These are phyloP conservation scores for Triglochin maritima DNA, from an alignment of 106 monocot species.

Conservation along the genomic window DNA sequence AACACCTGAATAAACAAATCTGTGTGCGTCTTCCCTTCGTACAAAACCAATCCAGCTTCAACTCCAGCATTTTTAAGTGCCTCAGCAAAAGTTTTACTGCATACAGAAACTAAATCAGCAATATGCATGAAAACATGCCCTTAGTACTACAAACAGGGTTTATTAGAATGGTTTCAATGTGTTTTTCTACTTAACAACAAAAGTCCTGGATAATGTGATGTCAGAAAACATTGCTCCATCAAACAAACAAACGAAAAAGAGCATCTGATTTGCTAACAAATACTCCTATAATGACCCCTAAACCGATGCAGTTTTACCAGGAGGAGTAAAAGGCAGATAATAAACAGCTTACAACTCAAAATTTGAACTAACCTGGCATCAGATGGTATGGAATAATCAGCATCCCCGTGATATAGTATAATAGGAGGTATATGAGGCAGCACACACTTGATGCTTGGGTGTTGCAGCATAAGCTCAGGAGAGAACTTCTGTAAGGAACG, in stretches of 20 bases:
- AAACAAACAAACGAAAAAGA: background rate
- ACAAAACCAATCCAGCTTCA: constrained; percentile 11
- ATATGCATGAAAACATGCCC: background rate
- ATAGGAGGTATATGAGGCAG: constrained; percentile 50
- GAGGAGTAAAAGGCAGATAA: no score
- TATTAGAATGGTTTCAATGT: background rate
- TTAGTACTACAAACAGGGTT: background rate
- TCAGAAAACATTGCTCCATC: background rate
- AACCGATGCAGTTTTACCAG: no score
- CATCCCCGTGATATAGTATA: constrained; percentile 80
- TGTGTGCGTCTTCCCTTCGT: constrained; percentile 26
- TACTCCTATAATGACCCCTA: no score
- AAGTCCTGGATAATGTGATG: background rate
- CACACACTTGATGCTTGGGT: constrained; percentile 37
- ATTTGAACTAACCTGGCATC: constrained; percentile 50
- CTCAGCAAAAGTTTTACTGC: constrained; percentile 25
- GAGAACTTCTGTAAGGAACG: constrained; percentile 67
- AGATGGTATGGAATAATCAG: constrained; percentile 86
- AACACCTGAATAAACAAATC: constrained; percentile 32
- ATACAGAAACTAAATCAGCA: background rate
- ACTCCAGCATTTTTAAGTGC: constrained; percentile 16
- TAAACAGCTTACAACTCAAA: no score
- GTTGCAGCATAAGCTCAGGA: constrained; percentile 58
- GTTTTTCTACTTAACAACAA: no score
- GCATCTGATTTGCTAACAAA: no score